A percentile compares a stretch with the other conserved stretches of the same genome.
Evolutionary conservation across 2,329 filamentous ascomycete genomes (phyloP).

Genomic region (Stemphylium lycopersici): DNA sequence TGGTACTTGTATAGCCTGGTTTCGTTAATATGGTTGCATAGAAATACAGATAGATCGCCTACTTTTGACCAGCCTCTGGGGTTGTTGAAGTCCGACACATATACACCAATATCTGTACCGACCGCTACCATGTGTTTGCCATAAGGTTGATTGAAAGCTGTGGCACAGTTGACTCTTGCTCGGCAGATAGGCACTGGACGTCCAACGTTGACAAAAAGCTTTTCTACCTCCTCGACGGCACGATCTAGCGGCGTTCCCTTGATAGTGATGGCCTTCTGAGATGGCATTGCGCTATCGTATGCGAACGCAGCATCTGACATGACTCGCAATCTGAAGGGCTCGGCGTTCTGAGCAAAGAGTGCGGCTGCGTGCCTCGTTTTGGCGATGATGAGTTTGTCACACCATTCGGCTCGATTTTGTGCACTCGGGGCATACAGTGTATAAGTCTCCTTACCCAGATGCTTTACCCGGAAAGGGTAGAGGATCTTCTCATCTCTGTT

Average conservation of each 20-base stretch:
- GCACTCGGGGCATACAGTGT: conserved; percentile 83
- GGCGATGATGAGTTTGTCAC: conserved; percentile 88
- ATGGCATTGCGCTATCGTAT: conserved; percentile 67
- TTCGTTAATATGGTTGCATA: conserved; percentile 32
- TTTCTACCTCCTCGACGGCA: conserved; percentile 87
- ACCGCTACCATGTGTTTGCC: conserved; percentile 90
- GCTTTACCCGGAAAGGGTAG: conserved; percentile 95
- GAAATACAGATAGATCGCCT: conserved; percentile 45
- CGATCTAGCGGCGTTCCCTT: conserved; percentile 90
- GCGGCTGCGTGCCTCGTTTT: conserved; percentile 93
- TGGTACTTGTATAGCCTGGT: conserved; percentile 73
- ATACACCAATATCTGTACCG: conserved; percentile 94
- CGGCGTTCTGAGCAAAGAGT: conserved; percentile 88
- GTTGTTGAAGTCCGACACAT: conserved; percentile 84
- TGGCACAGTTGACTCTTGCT: conserved; percentile 89
- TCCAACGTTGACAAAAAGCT: conserved; percentile 68
- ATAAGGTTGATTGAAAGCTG: conserved; percentile 80
- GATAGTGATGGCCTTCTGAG: conserved; percentile 73
- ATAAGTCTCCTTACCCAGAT: conserved; percentile 91
- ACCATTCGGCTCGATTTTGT: conserved; percentile 84
- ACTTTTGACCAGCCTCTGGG: conserved; percentile 91
- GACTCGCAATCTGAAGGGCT: conserved; percentile 90
- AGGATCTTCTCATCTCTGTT: conserved; percentile 76
- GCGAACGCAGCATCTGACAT: conserved; percentile 92
- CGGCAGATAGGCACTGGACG: conserved; percentile 80